Evolutionary conservation across 2,329 filamentous ascomycete genomes (phyloP).

Genomic region (Cercospora beticola): DNA sequence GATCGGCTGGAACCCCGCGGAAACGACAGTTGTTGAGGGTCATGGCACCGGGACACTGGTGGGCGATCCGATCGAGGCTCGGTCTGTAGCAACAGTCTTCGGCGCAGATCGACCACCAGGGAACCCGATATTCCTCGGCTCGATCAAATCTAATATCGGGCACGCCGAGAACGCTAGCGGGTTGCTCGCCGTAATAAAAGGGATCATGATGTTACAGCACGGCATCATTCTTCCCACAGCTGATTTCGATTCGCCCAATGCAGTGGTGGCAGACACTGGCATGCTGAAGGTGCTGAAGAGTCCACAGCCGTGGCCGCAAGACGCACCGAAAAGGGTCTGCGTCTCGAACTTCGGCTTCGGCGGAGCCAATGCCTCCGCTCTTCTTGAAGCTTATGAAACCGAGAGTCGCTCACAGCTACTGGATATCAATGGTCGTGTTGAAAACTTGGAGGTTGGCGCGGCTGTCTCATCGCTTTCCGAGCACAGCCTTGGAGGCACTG

Average conservation of each 20-base stretch:
- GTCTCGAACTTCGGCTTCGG: conserved; percentile 24
- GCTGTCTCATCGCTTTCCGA: background rate
- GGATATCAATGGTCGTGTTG: background rate
- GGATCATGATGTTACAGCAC: conserved; percentile 2
- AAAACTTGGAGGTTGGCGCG: background rate
- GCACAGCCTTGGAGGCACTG: too few relatives aligned
- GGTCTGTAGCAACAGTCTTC: conserved; percentile 4
- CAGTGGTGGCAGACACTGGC: background rate
- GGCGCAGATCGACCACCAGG: background rate
- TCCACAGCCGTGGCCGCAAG: conserved; percentile 3
- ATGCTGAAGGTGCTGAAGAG: conserved; percentile 29
- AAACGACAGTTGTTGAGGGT: conserved; percentile 31
- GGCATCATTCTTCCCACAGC: conserved; percentile 17
- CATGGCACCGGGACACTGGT: conserved; percentile 33
- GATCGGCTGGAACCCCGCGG: background rate
- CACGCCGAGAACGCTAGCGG: conserved; percentile 54
- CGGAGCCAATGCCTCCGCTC: background rate
- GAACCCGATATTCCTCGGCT: conserved; percentile 30
- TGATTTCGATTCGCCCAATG: conserved; percentile 26
- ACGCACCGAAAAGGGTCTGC: background rate
- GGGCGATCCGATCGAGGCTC: conserved; percentile 22
- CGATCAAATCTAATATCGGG: conserved; percentile 41
- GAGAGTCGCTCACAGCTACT: background rate
- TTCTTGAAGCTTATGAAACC: background rate
- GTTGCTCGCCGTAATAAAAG: conserved; percentile 49